Base-by-base conservation (phyloP, 2,329 filamentous ascomycete genomes). In the Cadophora sp. region DNA sequence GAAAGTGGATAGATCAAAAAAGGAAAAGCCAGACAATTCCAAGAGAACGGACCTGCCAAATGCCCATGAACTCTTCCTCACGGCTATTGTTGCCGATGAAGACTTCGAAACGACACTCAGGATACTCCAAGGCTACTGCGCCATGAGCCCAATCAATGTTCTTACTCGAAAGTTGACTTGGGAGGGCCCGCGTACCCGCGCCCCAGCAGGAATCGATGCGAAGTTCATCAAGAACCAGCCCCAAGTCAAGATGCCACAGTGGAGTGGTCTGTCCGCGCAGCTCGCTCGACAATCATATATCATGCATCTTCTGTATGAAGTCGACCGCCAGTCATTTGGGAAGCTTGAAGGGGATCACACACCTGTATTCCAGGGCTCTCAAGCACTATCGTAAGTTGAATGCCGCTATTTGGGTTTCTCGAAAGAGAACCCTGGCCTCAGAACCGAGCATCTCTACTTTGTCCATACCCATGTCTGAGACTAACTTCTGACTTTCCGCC, bases 61-160 rank as follows among this genome's bases (percentile, higher is more conserved):
- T 47, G 88, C 88, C 85, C 83, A 87, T 73, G 86, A 89, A 76
- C 78, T 89, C 20, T 89, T 88, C 72, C 80, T 89, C 66, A 85
- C 85, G 4, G 82, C 84, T 11, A 75, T 83, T 55, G 81, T 90
- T 62, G 79, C 80, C 20, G 81, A 84, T 64, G 79, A 77, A 50
- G 84, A 87, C 71, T 79, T 85, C 43, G 76, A 79, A 59, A 81
- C 78, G 66, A 83, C 83, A 22, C 81, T 83, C 63, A 81, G 83
- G 1, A 80, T 90, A 11, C 77, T 90, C 7, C 81, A 85, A 66
- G 87, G 87, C 20, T 80, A 87, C 68, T 86, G 84, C 67, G 85
- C 83, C 72, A 88, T 87, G 83, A 78, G 80, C 2, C 82, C 85
- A 1, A 84, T 82, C 71, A 80, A 83, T 65, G 79, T 80, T 1